Evolutionary conservation across 345 rosid species (phyloP), one percentile per base, ranked within the genome.

Genomic region (Orychophragmus violaceus): DNA sequence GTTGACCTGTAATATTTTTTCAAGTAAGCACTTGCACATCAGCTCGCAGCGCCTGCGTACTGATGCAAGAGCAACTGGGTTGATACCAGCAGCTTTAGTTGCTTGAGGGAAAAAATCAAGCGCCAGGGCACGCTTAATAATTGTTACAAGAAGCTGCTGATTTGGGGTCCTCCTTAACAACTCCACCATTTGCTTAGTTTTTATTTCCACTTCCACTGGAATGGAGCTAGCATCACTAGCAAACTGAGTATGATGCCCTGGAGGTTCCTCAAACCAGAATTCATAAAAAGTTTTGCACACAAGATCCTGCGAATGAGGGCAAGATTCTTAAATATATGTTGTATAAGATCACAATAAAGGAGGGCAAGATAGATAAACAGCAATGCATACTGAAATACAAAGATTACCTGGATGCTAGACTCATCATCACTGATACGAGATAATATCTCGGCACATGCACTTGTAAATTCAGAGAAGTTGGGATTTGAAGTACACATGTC

Each of bases 211-310:
- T 68, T 94, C 97, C 77, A 85, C 28, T 14, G 99, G 96, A 72
- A 90, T 87, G 70, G 91, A 85, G 83, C 99, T 88, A 77, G 86
- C 89, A 77, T 87, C 89, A 68, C 88, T 82, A 73, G 76, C 83
- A 80, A 56, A 83, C 62, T 82, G 85, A 52, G 84, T 82, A 78
- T 79, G 95, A 51, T 70, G 66, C 55, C 92, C 86, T 62, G 88
- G 77, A 73, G 96, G 86, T 73, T 94, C 97, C 80, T 94, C 97
- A 64, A 94, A 94, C 99, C 99, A 94, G 69, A 94, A 90, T 65
- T 94, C 97, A 82, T 88, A 87, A 78, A 94, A 90, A 57, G 93
- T 94, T 91, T 94, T 94, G 87, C 95, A 94, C 71, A 94, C 99
- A 68, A 88, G 90, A 81, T 94, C 99, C 97, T 94, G 82, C 24